These are phyloP conservation scores for Lachnellula hyalina DNA, from an alignment of 2,329 filamentous ascomycete species.

Conservation along the genomic window DNA sequence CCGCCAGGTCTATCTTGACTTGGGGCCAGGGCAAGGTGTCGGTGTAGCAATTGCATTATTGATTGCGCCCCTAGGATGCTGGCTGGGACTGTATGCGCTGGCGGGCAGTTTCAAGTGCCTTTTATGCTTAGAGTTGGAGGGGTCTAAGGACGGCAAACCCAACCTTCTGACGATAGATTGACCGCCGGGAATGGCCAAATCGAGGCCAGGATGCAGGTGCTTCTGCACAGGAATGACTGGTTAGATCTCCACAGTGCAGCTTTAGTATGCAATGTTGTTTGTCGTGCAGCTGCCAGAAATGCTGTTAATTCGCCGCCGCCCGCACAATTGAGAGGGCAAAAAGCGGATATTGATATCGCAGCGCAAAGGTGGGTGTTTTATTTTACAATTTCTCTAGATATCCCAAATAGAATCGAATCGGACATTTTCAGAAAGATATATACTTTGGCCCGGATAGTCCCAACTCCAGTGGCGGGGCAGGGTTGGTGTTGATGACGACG, in stretches of 20 bases:
- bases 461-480: conserved; percentile 10
- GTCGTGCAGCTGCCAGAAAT: conserved; percentile 13
- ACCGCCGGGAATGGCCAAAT: conserved; percentile 17
- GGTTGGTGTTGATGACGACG: conserved; percentile 21
- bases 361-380: background rate
- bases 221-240: conserved; percentile 21
- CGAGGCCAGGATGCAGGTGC: conserved; percentile 12
- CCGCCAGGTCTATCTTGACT: conserved; percentile 6
- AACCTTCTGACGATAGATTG: conserved; percentile 17
- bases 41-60: conserved; percentile 13
- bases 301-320: background rate
- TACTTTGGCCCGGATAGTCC: background rate
- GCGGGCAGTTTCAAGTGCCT: conserved; percentile 29
- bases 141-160: conserved; percentile 16
- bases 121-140: conserved; percentile 22
- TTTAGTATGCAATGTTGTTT: conserved; percentile 16
- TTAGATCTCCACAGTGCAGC: conserved; percentile 24
- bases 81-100: conserved; percentile 24
- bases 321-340: background rate
- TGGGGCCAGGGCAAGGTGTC: conserved; percentile 2
- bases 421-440: background rate
- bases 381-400: background rate
- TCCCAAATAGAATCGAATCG: background rate
- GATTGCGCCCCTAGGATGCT: conserved; percentile 24
- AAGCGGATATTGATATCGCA: background rate